Percentiles rank a stretch among this genome's conserved stretches.
Evolutionary conservation across 805 yeast species (phyloP).

Genomic region (Wickerhamomyces bovis): DNA sequence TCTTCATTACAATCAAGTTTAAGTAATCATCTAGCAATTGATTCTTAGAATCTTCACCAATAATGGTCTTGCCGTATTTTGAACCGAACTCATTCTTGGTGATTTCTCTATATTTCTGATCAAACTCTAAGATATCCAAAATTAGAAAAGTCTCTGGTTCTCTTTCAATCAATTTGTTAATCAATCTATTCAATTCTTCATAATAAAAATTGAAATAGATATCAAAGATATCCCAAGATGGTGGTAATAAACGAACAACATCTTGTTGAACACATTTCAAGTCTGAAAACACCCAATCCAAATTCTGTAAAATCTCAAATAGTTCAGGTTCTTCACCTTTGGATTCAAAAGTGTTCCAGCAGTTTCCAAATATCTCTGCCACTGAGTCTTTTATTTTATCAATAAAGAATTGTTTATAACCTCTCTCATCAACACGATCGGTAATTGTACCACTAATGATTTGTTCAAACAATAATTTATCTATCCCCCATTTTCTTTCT

Average conservation of each 20-base stretch:
- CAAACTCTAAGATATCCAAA: slow-evolving; percentile 69
- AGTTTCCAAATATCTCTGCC: slow-evolving; percentile 58
- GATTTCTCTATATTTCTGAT: slow-evolving; percentile 55
- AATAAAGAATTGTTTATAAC: slow-evolving; percentile 61
- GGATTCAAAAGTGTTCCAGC: slow-evolving; percentile 49
- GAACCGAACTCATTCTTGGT: slow-evolving; percentile 47
- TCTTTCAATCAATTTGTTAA: slow-evolving; percentile 54
- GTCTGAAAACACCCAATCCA: slow-evolving; percentile 84
- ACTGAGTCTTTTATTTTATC: slow-evolving; percentile 54
- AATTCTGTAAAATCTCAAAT: slow-evolving; percentile 57
- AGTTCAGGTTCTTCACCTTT: slow-evolving; percentile 28
- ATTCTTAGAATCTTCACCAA: slow-evolving; percentile 69
- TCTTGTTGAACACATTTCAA: slow-evolving; percentile 58
- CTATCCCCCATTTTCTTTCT: slow-evolving; percentile 13
- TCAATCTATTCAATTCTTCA: slow-evolving; percentile 52
- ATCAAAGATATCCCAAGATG: slow-evolving; percentile 64
- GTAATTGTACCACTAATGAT: slow-evolving; percentile 33
- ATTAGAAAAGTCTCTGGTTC: slow-evolving; percentile 80
- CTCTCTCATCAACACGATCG: slow-evolving; percentile 37
- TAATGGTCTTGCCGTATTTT: slow-evolving; percentile 42
- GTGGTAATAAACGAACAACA: slow-evolving; percentile 57
- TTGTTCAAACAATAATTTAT: slow-evolving; percentile 29
- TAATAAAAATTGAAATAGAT: slow-evolving; percentile 63
- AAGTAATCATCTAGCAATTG: slow-evolving; percentile 73
- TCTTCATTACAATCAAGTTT: slow-evolving; percentile 60